Evolutionary conservation across 2,329 filamentous ascomycete species (phyloP).

Genomic region (Aschersonia sp.): DNA sequence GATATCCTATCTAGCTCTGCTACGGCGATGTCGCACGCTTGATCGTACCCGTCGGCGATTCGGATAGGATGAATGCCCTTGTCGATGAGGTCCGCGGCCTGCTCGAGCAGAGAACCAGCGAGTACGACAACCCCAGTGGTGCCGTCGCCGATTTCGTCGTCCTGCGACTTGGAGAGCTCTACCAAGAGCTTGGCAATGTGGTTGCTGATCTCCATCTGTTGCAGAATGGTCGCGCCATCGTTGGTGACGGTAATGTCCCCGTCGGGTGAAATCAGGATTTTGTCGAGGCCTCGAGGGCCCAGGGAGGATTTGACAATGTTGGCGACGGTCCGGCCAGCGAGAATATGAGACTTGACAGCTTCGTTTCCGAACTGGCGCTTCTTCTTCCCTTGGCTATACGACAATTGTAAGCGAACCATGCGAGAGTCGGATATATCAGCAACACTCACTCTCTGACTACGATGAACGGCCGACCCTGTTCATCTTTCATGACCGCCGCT

Average conservation of each 20-base stretch:
- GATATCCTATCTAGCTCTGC: conserved; percentile 85
- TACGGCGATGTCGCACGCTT: conserved; percentile 93
- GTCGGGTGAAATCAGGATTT: conserved; percentile 96
- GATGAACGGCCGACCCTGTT: conserved; percentile 93
- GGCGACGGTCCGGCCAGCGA: conserved; percentile 88
- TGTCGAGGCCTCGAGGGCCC: conserved; percentile 90
- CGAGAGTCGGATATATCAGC: not conserved
- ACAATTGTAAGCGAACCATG: conserved; percentile 9
- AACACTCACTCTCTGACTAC: conserved; percentile 74
- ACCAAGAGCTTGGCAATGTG: conserved; percentile 95
- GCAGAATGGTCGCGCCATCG: conserved; percentile 92
- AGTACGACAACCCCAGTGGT: conserved; percentile 96
- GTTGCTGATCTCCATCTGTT: conserved; percentile 98
- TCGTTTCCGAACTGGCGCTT: conserved; percentile 94
- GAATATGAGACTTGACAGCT: conserved; percentile 95
- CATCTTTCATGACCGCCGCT: conserved; percentile 82
- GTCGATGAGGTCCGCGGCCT: conserved; percentile 95
- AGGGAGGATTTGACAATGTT: conserved; percentile 97
- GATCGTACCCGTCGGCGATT: conserved; percentile 95
- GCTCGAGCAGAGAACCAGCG: conserved; percentile 85
- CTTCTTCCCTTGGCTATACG: conserved; percentile 79
- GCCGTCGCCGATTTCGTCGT: conserved; percentile 96
- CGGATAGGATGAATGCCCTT: conserved; percentile 99
- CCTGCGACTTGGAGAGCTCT: conserved; percentile 94
- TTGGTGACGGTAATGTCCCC: conserved; percentile 99